These are phyloP conservation scores for Lipomyces kockii DNA, from an alignment of 805 yeast genomes.

Conservation along the genomic window DNA sequence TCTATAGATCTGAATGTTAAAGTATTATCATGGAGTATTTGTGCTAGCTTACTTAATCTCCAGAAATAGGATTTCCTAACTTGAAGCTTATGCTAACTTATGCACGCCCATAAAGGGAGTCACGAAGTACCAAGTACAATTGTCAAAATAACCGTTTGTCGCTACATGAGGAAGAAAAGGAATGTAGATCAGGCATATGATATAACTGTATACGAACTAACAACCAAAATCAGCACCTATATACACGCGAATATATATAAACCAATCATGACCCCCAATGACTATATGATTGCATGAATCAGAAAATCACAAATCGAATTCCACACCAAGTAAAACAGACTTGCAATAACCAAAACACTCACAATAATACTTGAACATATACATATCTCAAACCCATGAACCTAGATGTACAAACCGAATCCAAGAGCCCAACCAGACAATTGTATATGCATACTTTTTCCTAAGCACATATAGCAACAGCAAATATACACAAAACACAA, in stretches of 20 bases:
- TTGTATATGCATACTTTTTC: conserved; percentile 8
- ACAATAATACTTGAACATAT: background rate
- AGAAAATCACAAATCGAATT: background rate
- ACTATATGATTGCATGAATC: conserved; percentile 2
- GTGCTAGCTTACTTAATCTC: no score
- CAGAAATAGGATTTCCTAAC: no score
- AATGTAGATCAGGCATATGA: background rate
- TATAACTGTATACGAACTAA: background rate
- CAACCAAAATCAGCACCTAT: conserved; percentile 1
- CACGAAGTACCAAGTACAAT: no score
- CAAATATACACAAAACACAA: background rate
- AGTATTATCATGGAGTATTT: no score
- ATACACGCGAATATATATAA: conserved; percentile 2
- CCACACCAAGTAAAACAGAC: conserved; percentile 1
- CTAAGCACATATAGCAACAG: background rate
- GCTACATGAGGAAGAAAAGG: background rate
- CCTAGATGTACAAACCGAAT: conserved; percentile 7
- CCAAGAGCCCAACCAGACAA: conserved; percentile 1
- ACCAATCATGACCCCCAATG: conserved; percentile 8
- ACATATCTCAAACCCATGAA: conserved; percentile 9
- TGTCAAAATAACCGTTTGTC: no score
- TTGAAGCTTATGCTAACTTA: no score
- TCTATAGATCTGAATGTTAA: no score
- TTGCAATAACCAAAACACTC: background rate
- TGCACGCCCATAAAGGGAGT: no score